Base-by-base conservation (phyloP, 257 asterid species). In the Lycium barbarum region DNA sequence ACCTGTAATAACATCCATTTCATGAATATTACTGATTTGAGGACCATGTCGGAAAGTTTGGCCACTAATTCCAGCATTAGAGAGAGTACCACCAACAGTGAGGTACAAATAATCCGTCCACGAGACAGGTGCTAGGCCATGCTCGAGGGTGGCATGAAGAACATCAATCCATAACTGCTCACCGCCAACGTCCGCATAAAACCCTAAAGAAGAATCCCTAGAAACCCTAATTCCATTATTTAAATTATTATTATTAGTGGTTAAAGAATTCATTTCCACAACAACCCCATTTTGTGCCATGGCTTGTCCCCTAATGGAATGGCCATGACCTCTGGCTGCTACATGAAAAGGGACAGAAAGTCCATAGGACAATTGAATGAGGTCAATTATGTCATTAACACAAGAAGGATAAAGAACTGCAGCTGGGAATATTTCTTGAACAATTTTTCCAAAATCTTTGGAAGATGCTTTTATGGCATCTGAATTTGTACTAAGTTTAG, bases 1-100 rank as follows among this genome's bases (percentile, higher is more conserved):
- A 95, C 97, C 98, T 17, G 97, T 95, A 47, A 95, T 68, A 55
- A 92, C 91, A 58, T 93, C 97, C 85, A 94, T 76, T 84, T 93
- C 95, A 74, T 87, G 89, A 59, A 93, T 96, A 79, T 92, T 93
- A 91, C 82, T 86, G 33, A 94, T 93, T 66, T 93, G 98, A 86
- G 98, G 98, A 9, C 97, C 98, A 85, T 93, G 67, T 0, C 86
- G 84, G 38, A 91, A 94, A 0, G 94, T 65, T 45, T 94, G 98
- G 1, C 98, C 98, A 86, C 98, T 90, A 6, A 94, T 90, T 7
- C 97, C 98, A 0, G 82, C 98, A 65, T 94, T 94, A 20, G 98
- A 94, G 10, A 94, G 93, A 1, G 97, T 93, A 18, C 98, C 97
- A 0, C 97, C 98, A 57, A 93, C 96, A 3, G 88, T 92, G 4